phyloP scores from a whole-genome alignment of 805 yeast genomes.

The Teunomyces pallodes region DNA sequence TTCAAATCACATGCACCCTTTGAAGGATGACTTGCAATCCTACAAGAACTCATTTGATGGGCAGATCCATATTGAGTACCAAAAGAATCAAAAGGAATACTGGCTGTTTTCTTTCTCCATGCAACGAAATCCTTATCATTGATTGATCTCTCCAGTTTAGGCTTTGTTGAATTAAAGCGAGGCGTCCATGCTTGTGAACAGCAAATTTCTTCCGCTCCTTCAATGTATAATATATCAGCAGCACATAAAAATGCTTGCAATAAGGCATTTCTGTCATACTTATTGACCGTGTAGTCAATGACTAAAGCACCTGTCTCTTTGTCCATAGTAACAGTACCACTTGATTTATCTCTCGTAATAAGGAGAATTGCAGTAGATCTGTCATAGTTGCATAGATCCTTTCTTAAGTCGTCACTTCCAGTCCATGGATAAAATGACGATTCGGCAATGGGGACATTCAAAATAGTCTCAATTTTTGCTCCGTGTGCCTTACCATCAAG shows the following conservation, averaged over 20 bases:
- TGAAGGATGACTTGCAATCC: slow-evolving; percentile 23
- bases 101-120: slow-evolving; percentile 31
- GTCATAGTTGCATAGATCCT: slow-evolving; percentile 34
- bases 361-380: slow-evolving; percentile 39
- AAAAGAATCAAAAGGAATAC: slow-evolving; percentile 25
- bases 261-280: slow-evolving; percentile 42
- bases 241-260: slow-evolving; percentile 34
- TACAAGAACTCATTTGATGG: slow-evolving; percentile 27
- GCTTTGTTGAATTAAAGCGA: slow-evolving; percentile 33
- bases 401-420: slow-evolving; percentile 30
- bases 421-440: slow-evolving; percentile 44
- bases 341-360: slow-evolving; percentile 45
- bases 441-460: slow-evolving; percentile 44
- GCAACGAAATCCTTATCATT: slow-evolving; percentile 42
- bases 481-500: slow-evolving; percentile 54
- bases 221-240: slow-evolving; percentile 46
- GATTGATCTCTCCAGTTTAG: slow-evolving; percentile 36
- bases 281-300: slow-evolving; percentile 39
- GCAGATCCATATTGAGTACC: slow-evolving; percentile 30
- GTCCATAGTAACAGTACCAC: slow-evolving; percentile 39
- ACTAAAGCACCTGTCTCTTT: slow-evolving; percentile 28
- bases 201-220: slow-evolving; percentile 47
- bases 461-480: slow-evolving; percentile 48
- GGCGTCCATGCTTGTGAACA: slow-evolving; percentile 33
- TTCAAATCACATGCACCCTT: slow-evolving; percentile 24